A percentile compares a stretch with the other conserved stretches of the same genome.
Evolutionary conservation across 768 basidiomycete species (phyloP).

Genomic region (Tylopilus felleus): DNA sequence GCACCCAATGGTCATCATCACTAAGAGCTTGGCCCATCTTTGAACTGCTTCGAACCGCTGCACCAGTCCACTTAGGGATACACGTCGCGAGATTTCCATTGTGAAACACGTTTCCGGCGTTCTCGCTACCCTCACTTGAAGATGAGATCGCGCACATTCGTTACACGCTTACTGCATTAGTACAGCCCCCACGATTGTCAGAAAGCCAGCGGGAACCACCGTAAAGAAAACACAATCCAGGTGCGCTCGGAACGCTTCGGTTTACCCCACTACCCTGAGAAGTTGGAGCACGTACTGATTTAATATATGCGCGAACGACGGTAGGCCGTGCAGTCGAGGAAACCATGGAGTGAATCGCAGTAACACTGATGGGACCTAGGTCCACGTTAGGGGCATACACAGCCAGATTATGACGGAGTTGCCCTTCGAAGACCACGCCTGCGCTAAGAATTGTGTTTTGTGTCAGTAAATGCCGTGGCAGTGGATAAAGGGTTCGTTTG

Average conservation of each 20-base stretch:
- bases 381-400: constrained; percentile 11
- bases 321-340: neutral
- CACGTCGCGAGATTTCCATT: too few species aligned
- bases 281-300: constrained; percentile 1
- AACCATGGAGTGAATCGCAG: constrained; percentile 9
- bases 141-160: neutral
- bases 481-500: too few species aligned
- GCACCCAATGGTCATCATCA: too few species aligned
- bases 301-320: constrained; percentile 14
- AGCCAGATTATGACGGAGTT: constrained; percentile 6
- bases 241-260: neutral
- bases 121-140: neutral
- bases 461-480: neutral
- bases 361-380: constrained; percentile 4
- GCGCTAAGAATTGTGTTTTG: neutral
- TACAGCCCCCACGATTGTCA: constrained; percentile 8
- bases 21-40: too few species aligned
- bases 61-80: too few species aligned
- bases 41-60: too few species aligned
- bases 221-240: constrained; percentile 14
- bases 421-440: constrained; percentile 7
- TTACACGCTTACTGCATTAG: constrained; percentile 6
- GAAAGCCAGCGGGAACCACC: constrained; percentile 7
- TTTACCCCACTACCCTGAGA: neutral
- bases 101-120: neutral